phyloP scores from a whole-genome alignment of 2,329 filamentous ascomycete species.

The Aspergillus pseudonomiae region DNA sequence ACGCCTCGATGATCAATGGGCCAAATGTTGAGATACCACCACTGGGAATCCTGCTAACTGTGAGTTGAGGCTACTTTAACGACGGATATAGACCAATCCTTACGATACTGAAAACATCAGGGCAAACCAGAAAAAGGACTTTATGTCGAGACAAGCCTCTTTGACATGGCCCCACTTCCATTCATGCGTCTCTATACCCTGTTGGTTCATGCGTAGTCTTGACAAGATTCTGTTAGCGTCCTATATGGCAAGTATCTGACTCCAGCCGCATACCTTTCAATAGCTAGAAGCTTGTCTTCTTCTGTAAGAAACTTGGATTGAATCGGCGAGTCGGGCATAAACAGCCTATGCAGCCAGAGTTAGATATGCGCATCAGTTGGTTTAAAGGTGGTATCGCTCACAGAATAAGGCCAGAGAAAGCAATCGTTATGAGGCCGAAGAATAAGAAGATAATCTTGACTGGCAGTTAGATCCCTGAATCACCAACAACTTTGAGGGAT shows the following conservation, averaged over 20 bases:
- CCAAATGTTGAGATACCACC: constrained; percentile 64
- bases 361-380: background rate
- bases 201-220: constrained; percentile 54
- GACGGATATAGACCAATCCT: constrained; percentile 13
- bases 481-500: background rate
- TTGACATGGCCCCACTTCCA: constrained; percentile 58
- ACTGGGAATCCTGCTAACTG: constrained; percentile 50
- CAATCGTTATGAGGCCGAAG: constrained; percentile 54
- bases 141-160: constrained; percentile 60
- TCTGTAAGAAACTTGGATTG: constrained; percentile 60
- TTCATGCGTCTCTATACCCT: constrained; percentile 43
- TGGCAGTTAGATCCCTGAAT: background rate
- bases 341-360: constrained; percentile 31
- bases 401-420: constrained; percentile 56
- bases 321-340: constrained; percentile 68
- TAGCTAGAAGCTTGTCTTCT: constrained; percentile 60
- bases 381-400: constrained; percentile 14
- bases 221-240: background rate
- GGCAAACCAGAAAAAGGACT: constrained; percentile 63
- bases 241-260: background rate
- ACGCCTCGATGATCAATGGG: constrained; percentile 60
- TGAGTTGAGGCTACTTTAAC: constrained; percentile 8
- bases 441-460: constrained; percentile 37
- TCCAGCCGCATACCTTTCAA: constrained; percentile 50
- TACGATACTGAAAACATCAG: constrained; percentile 59